Base-by-base conservation (phyloP, 2,329 filamentous ascomycete genomes). In the Venturia asperata region DNA sequence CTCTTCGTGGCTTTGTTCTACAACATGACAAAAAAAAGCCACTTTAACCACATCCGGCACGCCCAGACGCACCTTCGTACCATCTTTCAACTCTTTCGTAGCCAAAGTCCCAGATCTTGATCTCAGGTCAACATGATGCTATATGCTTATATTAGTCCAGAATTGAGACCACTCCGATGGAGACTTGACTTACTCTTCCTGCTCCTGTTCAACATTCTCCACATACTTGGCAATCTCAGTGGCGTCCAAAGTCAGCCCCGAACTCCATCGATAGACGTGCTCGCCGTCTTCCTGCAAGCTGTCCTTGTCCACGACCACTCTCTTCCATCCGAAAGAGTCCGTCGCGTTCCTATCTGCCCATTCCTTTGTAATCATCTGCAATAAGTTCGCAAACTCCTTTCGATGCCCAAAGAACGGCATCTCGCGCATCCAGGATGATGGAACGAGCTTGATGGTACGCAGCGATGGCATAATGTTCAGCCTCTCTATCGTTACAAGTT, bases 191-290 rank as follows among this genome's bases (percentile, higher is more conserved):
- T 49, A 24, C n/a, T 21, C 45, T 49, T 49, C 7, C 45, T 24
- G n/a, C 45, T 11, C 24, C n/a, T 1, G 7, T 13, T 49, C n/a
- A n/a, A 49, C 5, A 24, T 49, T 13, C n/a, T 49, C 45, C 7
- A 24, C 45, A 24, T 49, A 56, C 27, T 56, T 56, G 49, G 49
- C 49, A 17, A 56, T 34, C 17, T 56, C 49, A 19, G 49, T 56
- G 49, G 34, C 15, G 30, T 37, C 24, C 24, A 56, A n/a, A 6
- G 30, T 5, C 4, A 19, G 27, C 15, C 27, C 49, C 15, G 49
- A 56, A 4, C 4, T n/a, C 49, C 24, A 34, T 37, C 24, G 49
- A 34, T 34, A 56, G 11, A 56, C 3, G 10, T 56, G 17, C 27
- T 34, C 19, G 24, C 19, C 49, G 5, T 30, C 24, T 19, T 17